Evolutionary conservation across 1,284 basidiomycete genomes (phyloP), one percentile per base, ranked within the genome.

Genomic region (Irpex sp.): DNA sequence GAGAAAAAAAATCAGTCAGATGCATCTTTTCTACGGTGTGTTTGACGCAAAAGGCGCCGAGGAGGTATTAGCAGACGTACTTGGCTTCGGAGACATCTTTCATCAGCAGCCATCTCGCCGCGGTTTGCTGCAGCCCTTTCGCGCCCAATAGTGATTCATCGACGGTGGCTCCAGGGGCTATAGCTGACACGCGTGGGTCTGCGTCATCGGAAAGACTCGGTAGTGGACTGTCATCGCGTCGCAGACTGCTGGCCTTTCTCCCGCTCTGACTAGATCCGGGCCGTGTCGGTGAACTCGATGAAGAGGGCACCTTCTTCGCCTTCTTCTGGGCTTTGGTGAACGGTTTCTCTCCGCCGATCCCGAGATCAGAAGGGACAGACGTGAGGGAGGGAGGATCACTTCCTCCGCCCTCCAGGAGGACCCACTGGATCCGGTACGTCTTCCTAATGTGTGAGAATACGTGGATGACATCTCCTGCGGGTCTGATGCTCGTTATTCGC

Each of bases 401-500:
- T 13, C 69, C 69, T 7, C 79, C 85, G 26, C 88, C 87, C 67
- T 83, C 79, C 51, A 92, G 68, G 34, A 89, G 65, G 49, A 89
- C 83, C 88, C 88, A 90, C 65, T 89, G 84, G 44, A 91, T 83
- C 68, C 92, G 87, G 77, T 97, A 97, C 7, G 91, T 94, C 79
- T 97, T 94, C 70, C 83, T 86, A 72, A 97, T 92, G 74, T 98
- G 96, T 2, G 91, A 93, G 77, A 97, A 98, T 60, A 94, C 80
- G 72, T 97, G 96, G 1, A 88, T 68, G 38, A 97, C 86, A 63
- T 89, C 85, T 15, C 89, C 88, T 19, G 78, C 83, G 15, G 80
- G 76, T 62, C 78, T 77, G 59, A 87, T 78, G 60, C 80, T 76
- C 47, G 76, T 72, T 44, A 89, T 80, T 36, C 71, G 75, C 58